These are phyloP conservation scores for Casuarina cunninghamiana DNA, from an alignment of 306 rosid species.

Conservation along the genomic window DNA sequence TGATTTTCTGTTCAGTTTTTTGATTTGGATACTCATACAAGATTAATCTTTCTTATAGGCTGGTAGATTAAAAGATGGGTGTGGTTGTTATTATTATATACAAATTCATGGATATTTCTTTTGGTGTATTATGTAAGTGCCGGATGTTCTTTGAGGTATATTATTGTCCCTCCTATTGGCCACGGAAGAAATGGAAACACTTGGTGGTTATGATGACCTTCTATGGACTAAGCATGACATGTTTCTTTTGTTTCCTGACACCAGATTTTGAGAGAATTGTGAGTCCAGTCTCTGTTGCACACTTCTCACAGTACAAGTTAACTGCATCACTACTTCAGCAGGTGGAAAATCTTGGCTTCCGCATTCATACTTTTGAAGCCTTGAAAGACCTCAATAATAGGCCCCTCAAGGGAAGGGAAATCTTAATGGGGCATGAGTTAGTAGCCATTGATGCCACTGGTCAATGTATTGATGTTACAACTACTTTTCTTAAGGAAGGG, in stretches of 20 bases:
- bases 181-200: neutral
- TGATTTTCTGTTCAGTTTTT: slow-evolving; percentile 24
- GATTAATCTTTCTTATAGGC: slow-evolving; percentile 16
- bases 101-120: slow-evolving; percentile 8
- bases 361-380: slow-evolving; percentile 37
- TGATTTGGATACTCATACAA: neutral
- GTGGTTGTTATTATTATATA: slow-evolving; percentile 24
- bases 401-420: slow-evolving; percentile 42
- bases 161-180: neutral
- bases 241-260: slow-evolving; percentile 35
- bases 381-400: slow-evolving; percentile 35
- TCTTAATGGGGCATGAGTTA: slow-evolving; percentile 85
- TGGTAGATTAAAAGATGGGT: neutral
- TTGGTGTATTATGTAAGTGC: neutral
- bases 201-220: neutral
- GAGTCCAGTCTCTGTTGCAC: slow-evolving; percentile 92
- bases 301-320: slow-evolving; percentile 88
- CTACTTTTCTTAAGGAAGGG: slow-evolving; percentile 58
- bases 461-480: slow-evolving; percentile 49
- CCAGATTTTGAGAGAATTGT: slow-evolving; percentile 76
- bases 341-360: slow-evolving; percentile 67
- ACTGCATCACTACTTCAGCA: slow-evolving; percentile 57
- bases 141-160: neutral
- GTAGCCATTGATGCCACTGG: slow-evolving; percentile 54
- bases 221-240: slow-evolving; percentile 21